These are phyloP conservation scores for Triadica sebifera DNA, from an alignment of 345 rosid genomes.

Conservation along the genomic window DNA sequence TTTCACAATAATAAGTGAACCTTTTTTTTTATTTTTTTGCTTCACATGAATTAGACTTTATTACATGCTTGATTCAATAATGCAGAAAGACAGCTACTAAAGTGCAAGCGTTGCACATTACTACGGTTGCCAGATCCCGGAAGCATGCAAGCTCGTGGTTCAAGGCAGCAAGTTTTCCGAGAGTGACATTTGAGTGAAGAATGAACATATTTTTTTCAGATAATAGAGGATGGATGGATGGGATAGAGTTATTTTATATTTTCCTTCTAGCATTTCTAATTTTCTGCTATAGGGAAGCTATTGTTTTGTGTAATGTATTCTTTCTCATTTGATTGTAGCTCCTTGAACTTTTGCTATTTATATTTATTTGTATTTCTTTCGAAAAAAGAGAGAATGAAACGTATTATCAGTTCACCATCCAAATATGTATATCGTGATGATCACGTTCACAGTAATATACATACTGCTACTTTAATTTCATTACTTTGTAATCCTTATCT, in stretches of 20 bases:
- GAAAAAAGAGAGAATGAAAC: neutral
- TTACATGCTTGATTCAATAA: neutral
- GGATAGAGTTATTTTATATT: slow-evolving; percentile 17
- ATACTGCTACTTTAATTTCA: neutral
- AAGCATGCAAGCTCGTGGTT: neutral
- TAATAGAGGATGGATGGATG: slow-evolving; percentile 12
- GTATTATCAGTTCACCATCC: slow-evolving; percentile 1
- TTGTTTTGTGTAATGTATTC: slow-evolving; percentile 23
- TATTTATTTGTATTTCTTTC: slow-evolving; percentile 24
- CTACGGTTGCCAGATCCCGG: neutral
- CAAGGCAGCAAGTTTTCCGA: slow-evolving; percentile 1
- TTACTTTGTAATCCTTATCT: too few species aligned
- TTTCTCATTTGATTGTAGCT: slow-evolving; percentile 17
- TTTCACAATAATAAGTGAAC: neutral
- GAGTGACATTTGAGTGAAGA: neutral
- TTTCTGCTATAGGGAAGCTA: neutral
- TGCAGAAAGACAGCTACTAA: slow-evolving; percentile 14
- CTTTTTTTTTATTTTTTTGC: neutral
- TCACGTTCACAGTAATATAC: neutral
- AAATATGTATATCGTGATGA: neutral
- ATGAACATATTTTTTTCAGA: neutral
- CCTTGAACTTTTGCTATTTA: slow-evolving; percentile 14
- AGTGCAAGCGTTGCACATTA: slow-evolving; percentile 2
- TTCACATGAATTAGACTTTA: neutral
- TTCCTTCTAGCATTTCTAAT: slow-evolving; percentile 12